Evolutionary conservation across 192 early-diverging fungal species (phyloP).

Genomic region (Bifiguratus adelaidae): DNA sequence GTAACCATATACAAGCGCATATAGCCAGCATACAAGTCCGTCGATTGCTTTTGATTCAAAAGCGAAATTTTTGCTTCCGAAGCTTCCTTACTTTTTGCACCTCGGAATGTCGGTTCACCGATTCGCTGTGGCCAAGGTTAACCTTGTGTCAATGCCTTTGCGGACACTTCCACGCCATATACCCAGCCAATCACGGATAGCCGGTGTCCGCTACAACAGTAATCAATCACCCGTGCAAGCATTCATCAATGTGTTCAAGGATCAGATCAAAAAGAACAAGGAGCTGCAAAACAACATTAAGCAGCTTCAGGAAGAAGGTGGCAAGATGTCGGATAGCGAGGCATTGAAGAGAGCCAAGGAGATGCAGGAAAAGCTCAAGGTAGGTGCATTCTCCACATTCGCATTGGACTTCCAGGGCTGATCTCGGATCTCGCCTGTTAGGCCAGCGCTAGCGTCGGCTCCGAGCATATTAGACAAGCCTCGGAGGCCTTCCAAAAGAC

Average conservation of each 20-base stretch:
- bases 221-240: constrained; percentile 56
- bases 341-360: constrained; percentile 81
- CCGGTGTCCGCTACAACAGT: constrained; percentile 12
- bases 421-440: background rate
- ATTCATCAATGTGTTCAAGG: constrained; percentile 84
- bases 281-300: constrained; percentile 89
- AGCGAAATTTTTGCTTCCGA: no score
- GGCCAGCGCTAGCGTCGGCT: constrained; percentile 18
- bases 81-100: no score
- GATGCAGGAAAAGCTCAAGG: constrained; percentile 45
- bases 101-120: no score
- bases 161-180: no score
- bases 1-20: no score
- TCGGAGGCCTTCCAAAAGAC: constrained; percentile 60
- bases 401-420: background rate
- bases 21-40: no score
- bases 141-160: no score
- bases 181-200: no score
- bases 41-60: no score
- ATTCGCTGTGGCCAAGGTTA: no score
- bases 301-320: constrained; percentile 72
- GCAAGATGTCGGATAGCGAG: constrained; percentile 76
- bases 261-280: constrained; percentile 90
- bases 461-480: constrained; percentile 42
- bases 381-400: constrained; percentile 4